Base-by-base conservation (phyloP, 768 basidiomycete genomes). In the Podaxis carcinomalis region DNA sequence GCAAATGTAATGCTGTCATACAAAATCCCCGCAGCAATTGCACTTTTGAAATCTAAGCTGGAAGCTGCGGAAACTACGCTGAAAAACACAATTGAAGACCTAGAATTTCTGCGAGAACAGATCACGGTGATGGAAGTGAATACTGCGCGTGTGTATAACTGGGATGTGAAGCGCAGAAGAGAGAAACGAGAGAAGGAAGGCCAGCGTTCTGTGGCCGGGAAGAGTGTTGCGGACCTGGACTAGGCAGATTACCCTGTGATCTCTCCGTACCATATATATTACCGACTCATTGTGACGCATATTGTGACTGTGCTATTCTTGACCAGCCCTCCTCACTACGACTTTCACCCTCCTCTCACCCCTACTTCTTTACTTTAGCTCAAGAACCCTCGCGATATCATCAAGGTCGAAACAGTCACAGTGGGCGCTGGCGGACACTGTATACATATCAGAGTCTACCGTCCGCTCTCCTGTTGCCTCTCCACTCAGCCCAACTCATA, bases 1-100 rank as follows among this genome's bases (percentile, higher is more conserved):
- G 97, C 97, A 5, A 98, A 98, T 64, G 93, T 95, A 1, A 98
- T 98, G 96, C 79, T 99, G 1, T 92, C 94, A 0, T 99, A 99
- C 77, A 90, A 89, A 63, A 75, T 96, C 25, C 81, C 85, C 1
- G 85, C 84, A 14, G 97, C 97, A 1, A 82, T 89, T 59, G 71
- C 80, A 1, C 82, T 98, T 6, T 77, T 99, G 0, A 73, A 80
- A 58, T 81, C 84, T 25, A 98, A 98, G 73, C 83, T 95, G 28
- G 73, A 77, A 0, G 78, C 82, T 0, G 95, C 95, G 0, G 83
- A 92, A 68, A 75, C 74, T 11, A 84, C 79, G 59, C 74, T 96
- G 54, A 68, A 77, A 27, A 86, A 87, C 69, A 86, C 89, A 0
- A 78, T 88, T 46, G 93, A 95, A 67, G 97, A 98, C 71, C 78